Evolutionary conservation across 768 basidiomycete genomes (phyloP).

Genomic region (Galerina marginata): DNA sequence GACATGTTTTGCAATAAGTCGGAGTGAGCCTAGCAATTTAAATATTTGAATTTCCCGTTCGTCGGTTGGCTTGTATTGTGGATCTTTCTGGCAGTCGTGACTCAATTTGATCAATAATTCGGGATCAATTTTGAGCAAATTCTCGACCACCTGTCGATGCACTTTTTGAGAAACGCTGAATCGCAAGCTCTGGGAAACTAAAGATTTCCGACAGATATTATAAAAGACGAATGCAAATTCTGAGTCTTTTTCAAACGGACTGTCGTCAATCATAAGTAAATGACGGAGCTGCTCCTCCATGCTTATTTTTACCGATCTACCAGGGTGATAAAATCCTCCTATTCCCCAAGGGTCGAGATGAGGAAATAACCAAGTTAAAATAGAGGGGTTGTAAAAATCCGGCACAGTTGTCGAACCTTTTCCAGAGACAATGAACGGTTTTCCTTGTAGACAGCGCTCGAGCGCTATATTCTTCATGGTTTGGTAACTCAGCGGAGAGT

Average conservation of each 20-base stretch:
- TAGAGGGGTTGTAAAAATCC: not conserved
- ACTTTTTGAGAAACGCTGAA: not conserved
- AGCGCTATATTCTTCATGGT: constrained; percentile 12
- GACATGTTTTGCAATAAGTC: not conserved
- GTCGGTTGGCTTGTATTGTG: not conserved
- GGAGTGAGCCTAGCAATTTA: not conserved
- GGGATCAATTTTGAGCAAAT: not conserved
- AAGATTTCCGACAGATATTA: not conserved
- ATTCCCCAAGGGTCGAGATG: not conserved
- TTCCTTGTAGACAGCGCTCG: not conserved
- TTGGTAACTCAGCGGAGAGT: not conserved
- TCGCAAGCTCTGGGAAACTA: not conserved
- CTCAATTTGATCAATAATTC: not conserved
- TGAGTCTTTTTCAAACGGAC: not conserved
- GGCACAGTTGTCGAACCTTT: not conserved
- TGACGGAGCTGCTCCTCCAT: not conserved
- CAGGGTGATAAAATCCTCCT: not conserved
- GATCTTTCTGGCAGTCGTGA: not conserved
- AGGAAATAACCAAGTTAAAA: not conserved
- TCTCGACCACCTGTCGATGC: not conserved
- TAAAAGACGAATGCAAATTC: not conserved
- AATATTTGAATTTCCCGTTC: not conserved
- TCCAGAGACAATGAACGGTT: not conserved
- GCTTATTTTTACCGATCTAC: not conserved
- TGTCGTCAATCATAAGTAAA: not conserved